phyloP scores from a whole-genome alignment of 2,329 filamentous ascomycete species.

The Scedosporium boydii region DNA sequence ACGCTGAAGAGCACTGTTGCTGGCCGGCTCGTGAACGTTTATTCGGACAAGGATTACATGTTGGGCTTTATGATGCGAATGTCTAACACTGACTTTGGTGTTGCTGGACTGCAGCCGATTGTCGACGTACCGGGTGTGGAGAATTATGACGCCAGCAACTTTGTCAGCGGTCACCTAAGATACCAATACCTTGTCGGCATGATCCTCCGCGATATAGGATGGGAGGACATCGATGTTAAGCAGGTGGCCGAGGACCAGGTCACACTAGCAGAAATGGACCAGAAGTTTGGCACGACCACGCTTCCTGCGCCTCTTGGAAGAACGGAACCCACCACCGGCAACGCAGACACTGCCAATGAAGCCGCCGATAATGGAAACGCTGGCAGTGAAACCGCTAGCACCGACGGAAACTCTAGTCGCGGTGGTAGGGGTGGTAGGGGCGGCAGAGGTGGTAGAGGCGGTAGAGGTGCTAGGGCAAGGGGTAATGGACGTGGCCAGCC shows the following conservation, averaged over 20 bases:
- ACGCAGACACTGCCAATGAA: not conserved
- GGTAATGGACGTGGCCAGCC: not conserved
- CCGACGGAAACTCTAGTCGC: too few relatives aligned
- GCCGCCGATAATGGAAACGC: not conserved
- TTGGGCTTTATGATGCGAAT: slow-evolving; percentile 82
- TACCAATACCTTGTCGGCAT: slow-evolving; percentile 59
- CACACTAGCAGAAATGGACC: slow-evolving; percentile 19
- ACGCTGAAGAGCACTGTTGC: slow-evolving; percentile 68
- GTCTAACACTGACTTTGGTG: slow-evolving; percentile 69
- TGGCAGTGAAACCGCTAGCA: too few relatives aligned
- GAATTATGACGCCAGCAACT: slow-evolving; percentile 56
- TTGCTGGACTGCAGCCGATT: slow-evolving; percentile 74
- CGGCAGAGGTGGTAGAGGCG: too few relatives aligned
- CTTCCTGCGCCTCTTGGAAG: not conserved
- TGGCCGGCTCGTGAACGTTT: slow-evolving; percentile 84
- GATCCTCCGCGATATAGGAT: slow-evolving; percentile 57
- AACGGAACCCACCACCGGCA: not conserved
- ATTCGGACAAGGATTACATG: slow-evolving; percentile 77
- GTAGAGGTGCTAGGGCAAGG: not conserved
- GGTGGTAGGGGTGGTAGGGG: too few relatives aligned
- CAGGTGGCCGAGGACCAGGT: slow-evolving; percentile 23
- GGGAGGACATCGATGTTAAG: slow-evolving; percentile 52
- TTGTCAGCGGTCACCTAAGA: slow-evolving; percentile 59
- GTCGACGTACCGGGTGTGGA: slow-evolving; percentile 56
- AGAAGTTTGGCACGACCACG: slow-evolving; percentile 28